phyloP scores from a whole-genome alignment of 2,329 filamentous ascomycete genomes.

The Fusarium begoniae region DNA sequence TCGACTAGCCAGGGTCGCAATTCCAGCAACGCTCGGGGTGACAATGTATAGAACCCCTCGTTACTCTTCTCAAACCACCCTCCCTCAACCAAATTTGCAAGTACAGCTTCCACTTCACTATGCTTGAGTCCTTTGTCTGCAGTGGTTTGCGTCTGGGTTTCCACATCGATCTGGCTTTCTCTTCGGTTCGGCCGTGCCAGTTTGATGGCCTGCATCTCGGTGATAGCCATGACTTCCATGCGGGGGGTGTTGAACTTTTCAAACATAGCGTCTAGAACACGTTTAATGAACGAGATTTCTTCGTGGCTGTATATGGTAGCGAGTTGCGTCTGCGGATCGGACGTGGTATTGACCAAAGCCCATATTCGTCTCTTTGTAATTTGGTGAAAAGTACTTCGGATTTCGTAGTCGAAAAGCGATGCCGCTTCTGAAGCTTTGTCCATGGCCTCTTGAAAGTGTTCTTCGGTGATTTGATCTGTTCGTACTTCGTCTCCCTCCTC shows the following conservation, averaged over 20 bases:
- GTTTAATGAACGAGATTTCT: conserved; percentile 89
- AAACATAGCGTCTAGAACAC: conserved; percentile 91
- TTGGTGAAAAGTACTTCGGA: conserved; percentile 79
- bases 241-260: conserved; percentile 82
- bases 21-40: conserved; percentile 84
- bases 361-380: conserved; percentile 72
- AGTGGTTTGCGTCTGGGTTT: conserved; percentile 48
- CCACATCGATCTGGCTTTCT: conserved; percentile 46
- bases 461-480: conserved; percentile 71
- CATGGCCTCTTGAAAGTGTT: conserved; percentile 75
- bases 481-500: conserved; percentile 51
- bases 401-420: conserved; percentile 86
- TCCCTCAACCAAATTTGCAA: conserved; percentile 76
- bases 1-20: conserved; percentile 84
- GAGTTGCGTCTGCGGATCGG: conserved; percentile 85
- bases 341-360: conserved; percentile 87
- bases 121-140: conserved; percentile 72
- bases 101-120: conserved; percentile 77
- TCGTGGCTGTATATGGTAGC: conserved; percentile 83
- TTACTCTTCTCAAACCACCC: conserved; percentile 85
- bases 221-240: conserved; percentile 86
- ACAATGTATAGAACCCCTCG: conserved; percentile 78
- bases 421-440: conserved; percentile 75
- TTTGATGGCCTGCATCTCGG: conserved; percentile 79
- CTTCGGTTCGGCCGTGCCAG: conserved; percentile 63